Conservation (phyloP, 75 land plant species). For the Cryptomeria japonica region DNA sequence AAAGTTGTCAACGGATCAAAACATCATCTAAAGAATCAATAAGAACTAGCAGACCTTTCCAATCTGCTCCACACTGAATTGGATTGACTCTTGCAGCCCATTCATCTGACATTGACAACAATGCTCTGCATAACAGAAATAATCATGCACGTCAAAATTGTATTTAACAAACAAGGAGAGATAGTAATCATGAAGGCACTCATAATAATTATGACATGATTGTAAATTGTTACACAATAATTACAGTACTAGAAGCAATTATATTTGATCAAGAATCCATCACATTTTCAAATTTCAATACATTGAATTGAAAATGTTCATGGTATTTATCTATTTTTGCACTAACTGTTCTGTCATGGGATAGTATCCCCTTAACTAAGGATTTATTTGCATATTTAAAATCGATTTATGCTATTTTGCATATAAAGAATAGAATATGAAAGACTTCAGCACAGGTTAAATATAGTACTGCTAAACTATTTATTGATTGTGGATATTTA, state of each 20-base stretch:
- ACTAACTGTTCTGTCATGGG: no score
- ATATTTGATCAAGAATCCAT: background rate
- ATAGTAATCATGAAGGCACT: background rate
- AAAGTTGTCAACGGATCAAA: background rate
- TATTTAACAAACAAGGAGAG: background rate
- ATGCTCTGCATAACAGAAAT: constrained; percentile 45
- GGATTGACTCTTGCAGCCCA: constrained; percentile 64
- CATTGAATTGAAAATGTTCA: background rate
- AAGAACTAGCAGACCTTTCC: constrained; percentile 61
- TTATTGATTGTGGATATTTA: no score
- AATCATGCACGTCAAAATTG: background rate
- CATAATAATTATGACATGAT: background rate
- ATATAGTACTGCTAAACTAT: no score
- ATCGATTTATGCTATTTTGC: no score
- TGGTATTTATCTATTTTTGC: no score
- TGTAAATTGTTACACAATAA: background rate
- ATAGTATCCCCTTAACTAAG: no score
- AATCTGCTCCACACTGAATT: constrained; percentile 52
- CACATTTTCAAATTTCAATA: background rate
- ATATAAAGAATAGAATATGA: no score
- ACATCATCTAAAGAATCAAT: background rate
- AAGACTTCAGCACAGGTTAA: no score
- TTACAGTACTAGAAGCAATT: background rate
- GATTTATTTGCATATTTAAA: no score
- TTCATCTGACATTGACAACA: constrained; percentile 59